These are phyloP conservation scores for Naganishia kalamii DNA, from an alignment of 768 basidiomycete species.

Conservation along the genomic window DNA sequence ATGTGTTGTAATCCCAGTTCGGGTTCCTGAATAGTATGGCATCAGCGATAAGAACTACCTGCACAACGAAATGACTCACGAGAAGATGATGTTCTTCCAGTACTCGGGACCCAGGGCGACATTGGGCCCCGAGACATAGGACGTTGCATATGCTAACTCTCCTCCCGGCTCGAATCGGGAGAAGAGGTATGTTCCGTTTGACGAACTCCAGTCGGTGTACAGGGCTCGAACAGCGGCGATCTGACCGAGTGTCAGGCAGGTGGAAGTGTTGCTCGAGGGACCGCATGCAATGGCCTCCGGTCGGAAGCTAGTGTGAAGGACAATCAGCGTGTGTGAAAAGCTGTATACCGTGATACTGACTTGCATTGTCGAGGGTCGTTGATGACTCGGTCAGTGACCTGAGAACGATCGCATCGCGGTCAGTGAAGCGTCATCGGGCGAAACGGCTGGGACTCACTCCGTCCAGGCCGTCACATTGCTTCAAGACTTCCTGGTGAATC, in stretches of 20 bases:
- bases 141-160: constrained; percentile 11
- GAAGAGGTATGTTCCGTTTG: too few species aligned
- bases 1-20: constrained; percentile 20
- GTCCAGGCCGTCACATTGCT: constrained; percentile 45
- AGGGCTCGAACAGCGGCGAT: constrained; percentile 38
- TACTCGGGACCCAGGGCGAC: constrained; percentile 18
- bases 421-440: neutral
- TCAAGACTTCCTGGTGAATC: constrained; percentile 41
- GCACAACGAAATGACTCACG: constrained; percentile 27
- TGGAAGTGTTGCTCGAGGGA: constrained; percentile 2
- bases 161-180: constrained; percentile 10
- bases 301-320: constrained; percentile 29
- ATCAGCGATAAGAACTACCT: neutral
- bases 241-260: constrained; percentile 38
- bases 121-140: neutral
- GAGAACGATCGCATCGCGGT: neutral
- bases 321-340: neutral
- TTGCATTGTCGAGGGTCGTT: constrained; percentile 35
- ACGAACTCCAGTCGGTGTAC: constrained; percentile 32
- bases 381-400: constrained; percentile 41
- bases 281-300: constrained; percentile 41
- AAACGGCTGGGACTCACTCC: constrained; percentile 21
- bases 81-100: constrained; percentile 40
- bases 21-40: neutral
- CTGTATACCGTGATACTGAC: neutral